Percentiles rank a stretch among this genome's conserved stretches.
phyloP scores from a whole-genome alignment of 2,329 filamentous ascomycete species.

The Chalaropsis ovoidea region DNA sequence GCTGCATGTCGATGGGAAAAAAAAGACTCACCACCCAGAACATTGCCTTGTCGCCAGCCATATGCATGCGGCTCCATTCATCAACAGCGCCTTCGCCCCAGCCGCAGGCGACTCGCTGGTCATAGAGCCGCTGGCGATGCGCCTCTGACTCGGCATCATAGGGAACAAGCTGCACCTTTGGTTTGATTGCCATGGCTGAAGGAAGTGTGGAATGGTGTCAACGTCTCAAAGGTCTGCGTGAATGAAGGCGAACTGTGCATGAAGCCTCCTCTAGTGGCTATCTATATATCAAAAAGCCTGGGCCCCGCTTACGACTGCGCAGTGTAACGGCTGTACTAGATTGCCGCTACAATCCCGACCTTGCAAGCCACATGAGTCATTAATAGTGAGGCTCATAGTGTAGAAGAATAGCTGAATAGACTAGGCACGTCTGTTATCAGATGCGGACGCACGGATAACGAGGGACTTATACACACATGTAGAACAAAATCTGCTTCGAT shows the following conservation, averaged over 20 bases:
- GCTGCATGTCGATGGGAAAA: background rate
- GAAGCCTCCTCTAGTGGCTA: background rate
- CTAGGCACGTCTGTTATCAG: no score
- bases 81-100: constrained; percentile 36
- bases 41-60: constrained; percentile 33
- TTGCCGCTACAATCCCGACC: no score
- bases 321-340: no score
- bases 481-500: background rate
- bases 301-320: no score
- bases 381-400: no score
- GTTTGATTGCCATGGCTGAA: background rate
- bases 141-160: constrained; percentile 36
- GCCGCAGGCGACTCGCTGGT: constrained; percentile 39
- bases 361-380: background rate
- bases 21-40: constrained; percentile 37
- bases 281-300: no score
- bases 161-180: constrained; percentile 35
- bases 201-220: background rate
- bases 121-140: constrained; percentile 36
- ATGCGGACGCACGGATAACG: no score
- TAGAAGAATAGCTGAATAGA: no score
- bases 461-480: background rate
- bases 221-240: no score
- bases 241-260: background rate
- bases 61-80: constrained; percentile 32